These are phyloP conservation scores for Lipomyces oligophaga DNA, from an alignment of 805 yeast species.

Conservation along the genomic window DNA sequence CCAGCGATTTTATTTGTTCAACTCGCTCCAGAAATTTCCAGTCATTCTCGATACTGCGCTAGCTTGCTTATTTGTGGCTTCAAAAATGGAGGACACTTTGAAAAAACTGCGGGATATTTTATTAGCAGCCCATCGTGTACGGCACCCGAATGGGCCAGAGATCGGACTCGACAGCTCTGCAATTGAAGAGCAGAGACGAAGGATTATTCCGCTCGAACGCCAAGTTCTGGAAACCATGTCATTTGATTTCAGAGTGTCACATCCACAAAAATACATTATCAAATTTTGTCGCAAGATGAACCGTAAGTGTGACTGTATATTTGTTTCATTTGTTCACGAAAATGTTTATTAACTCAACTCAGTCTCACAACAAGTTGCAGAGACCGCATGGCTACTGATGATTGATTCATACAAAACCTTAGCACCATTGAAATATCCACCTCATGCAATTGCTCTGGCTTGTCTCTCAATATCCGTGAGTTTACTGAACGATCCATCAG, in stretches of 20 bases:
- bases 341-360: slow-evolving; percentile 16
- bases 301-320: too few relatives aligned
- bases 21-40: slow-evolving; percentile 23
- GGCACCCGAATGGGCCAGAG: slow-evolving; percentile 30
- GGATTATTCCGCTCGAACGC: slow-evolving; percentile 57
- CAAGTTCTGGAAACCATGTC: slow-evolving; percentile 66
- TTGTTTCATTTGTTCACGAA: neutral
- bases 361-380: slow-evolving; percentile 47
- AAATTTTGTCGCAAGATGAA: slow-evolving; percentile 48
- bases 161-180: slow-evolving; percentile 24
- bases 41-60: slow-evolving; percentile 51
- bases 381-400: slow-evolving; percentile 61
- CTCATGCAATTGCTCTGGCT: slow-evolving; percentile 65
- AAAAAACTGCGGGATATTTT: slow-evolving; percentile 66
- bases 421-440: slow-evolving; percentile 58
- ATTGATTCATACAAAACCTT: slow-evolving; percentile 68
- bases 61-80: slow-evolving; percentile 62
- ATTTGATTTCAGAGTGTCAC: slow-evolving; percentile 68
- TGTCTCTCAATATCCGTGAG: slow-evolving; percentile 54
- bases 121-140: slow-evolving; percentile 46
- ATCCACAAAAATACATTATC: slow-evolving; percentile 62
- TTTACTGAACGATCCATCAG: slow-evolving; percentile 41
- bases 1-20: slow-evolving; percentile 29
- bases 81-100: slow-evolving; percentile 76
- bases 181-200: slow-evolving; percentile 41